Evolutionary conservation across 441 rosid genomes (phyloP).

Genomic region (Rhodomyrtus psidioides): DNA sequence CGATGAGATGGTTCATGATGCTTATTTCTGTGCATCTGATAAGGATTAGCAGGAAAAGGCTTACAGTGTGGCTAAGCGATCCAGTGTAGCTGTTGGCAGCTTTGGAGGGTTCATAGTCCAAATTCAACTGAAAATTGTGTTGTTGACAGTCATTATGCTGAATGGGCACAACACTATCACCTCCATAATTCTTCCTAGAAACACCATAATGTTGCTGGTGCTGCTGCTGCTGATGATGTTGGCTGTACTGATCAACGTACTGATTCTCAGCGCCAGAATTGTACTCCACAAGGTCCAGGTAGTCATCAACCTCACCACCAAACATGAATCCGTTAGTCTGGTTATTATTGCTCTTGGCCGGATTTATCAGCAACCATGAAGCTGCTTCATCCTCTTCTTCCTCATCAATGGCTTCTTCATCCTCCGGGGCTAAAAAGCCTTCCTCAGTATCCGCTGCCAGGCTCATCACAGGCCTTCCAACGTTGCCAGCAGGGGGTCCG

Average conservation of each 20-base stretch:
- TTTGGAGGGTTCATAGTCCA: conserved; percentile 47
- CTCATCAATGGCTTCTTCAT: conserved; percentile 26
- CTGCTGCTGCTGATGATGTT: conserved; percentile 25
- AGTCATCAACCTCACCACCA: conserved; percentile 51
- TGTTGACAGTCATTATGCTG: conserved; percentile 17
- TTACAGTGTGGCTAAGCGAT: conserved; percentile 43
- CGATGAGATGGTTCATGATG: not conserved
- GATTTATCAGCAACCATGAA: conserved; percentile 67
- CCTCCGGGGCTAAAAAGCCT: conserved; percentile 23
- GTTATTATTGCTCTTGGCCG: conserved; percentile 23
- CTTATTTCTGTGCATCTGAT: not conserved
- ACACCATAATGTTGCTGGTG: conserved; percentile 25
- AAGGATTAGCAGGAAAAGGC: conserved; percentile 4
- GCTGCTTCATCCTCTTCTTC: conserved; percentile 77
- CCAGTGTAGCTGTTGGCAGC: conserved; percentile 34
- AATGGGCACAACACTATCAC: conserved; percentile 71
- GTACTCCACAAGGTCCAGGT: conserved; percentile 69
- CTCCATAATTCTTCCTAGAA: conserved; percentile 37
- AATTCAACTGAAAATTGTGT: conserved; percentile 21
- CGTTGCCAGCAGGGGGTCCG: conserved; percentile 13
- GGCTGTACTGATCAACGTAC: conserved; percentile 25
- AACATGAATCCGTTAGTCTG: conserved; percentile 47
- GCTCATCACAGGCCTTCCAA: conserved; percentile 7
- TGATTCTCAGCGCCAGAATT: conserved; percentile 41
- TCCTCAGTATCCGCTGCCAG: conserved; percentile 18